These are phyloP conservation scores for Candida glucosophila DNA, from an alignment of 1,139 yeast species.

Conservation along the genomic window DNA sequence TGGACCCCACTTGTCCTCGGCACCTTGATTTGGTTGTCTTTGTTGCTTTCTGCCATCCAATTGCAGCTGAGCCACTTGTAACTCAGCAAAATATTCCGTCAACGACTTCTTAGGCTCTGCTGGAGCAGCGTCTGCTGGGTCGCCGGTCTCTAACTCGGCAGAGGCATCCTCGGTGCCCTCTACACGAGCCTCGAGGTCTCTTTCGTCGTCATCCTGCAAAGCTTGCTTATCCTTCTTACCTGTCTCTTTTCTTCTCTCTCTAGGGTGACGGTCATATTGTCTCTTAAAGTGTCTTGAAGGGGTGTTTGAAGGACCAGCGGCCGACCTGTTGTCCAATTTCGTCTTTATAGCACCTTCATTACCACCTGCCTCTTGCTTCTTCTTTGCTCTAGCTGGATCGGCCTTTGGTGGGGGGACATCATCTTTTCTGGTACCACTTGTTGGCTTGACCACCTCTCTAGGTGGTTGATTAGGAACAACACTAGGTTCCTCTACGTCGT, in stretches of 20 bases:
- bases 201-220: slow-evolving; percentile 76
- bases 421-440: slow-evolving; percentile 79
- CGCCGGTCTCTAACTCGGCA: slow-evolving; percentile 35
- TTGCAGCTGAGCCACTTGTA: slow-evolving; percentile 39
- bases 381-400: slow-evolving; percentile 74
- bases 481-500: slow-evolving; percentile 69
- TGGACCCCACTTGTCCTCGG: slow-evolving; percentile 52
- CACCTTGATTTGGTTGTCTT: slow-evolving; percentile 55
- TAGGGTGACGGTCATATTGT: slow-evolving; percentile 76
- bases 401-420: slow-evolving; percentile 82
- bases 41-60: slow-evolving; percentile 32
- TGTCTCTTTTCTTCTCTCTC: slow-evolving; percentile 76
- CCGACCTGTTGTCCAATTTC: slow-evolving; percentile 66
- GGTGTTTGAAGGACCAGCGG: slow-evolving; percentile 49
- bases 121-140: slow-evolving; percentile 27
- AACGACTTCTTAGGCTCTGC: slow-evolving; percentile 51
- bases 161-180: slow-evolving; percentile 59
- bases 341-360: slow-evolving; percentile 85
- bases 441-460: slow-evolving; percentile 75
- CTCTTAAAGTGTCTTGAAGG: slow-evolving; percentile 52
- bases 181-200: slow-evolving; percentile 51
- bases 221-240: slow-evolving; percentile 72
- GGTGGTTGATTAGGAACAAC: slow-evolving; percentile 46
- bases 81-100: slow-evolving; percentile 66
- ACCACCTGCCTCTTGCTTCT: slow-evolving; percentile 64